Percentiles rank a stretch among this genome's conserved stretches.
Conservation (phyloP, 2,329 filamentous ascomycete species). For the Cladorrhinum sp. region DNA sequence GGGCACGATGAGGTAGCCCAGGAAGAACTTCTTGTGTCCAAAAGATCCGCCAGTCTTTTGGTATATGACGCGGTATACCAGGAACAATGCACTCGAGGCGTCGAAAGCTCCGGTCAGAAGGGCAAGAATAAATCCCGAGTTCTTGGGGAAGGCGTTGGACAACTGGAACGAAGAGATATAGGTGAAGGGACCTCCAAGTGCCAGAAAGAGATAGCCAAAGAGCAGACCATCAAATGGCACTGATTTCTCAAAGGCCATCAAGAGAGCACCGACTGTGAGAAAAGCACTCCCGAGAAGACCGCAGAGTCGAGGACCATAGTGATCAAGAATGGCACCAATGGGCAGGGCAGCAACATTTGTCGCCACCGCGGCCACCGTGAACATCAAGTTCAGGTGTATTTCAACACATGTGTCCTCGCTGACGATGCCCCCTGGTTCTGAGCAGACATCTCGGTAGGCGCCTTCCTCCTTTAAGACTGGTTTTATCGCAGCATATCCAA, state of each 20-base stretch:
- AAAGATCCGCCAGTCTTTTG: slow-evolving; percentile 51
- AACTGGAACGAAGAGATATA: slow-evolving; percentile 84
- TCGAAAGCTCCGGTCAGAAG: slow-evolving; percentile 81
- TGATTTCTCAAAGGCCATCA: slow-evolving; percentile 66
- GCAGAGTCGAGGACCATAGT: slow-evolving; percentile 74
- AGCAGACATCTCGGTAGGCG: slow-evolving; percentile 65
- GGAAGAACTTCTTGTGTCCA: slow-evolving; percentile 66
- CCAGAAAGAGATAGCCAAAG: slow-evolving; percentile 70
- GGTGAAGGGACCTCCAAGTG: slow-evolving; percentile 75
- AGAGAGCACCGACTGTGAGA: slow-evolving; percentile 64
- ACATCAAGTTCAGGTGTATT: slow-evolving; percentile 81
- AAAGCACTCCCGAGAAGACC: slow-evolving; percentile 69
- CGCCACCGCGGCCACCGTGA: slow-evolving; percentile 81
- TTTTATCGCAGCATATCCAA: slow-evolving; percentile 83
- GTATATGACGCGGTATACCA: slow-evolving; percentile 70
- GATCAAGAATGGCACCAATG: slow-evolving; percentile 80
- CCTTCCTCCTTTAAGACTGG: slow-evolving; percentile 72
- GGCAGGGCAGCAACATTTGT: slow-evolving; percentile 86
- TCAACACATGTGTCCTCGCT: slow-evolving; percentile 47
- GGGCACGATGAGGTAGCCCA: slow-evolving; percentile 69
- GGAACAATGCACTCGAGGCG: slow-evolving; percentile 73
- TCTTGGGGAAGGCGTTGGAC: slow-evolving; percentile 75
- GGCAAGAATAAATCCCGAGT: slow-evolving; percentile 76
- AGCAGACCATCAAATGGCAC: slow-evolving; percentile 73
- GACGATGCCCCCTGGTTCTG: slow-evolving; percentile 26